Evolutionary conservation across 2,329 filamentous ascomycete species (phyloP), one percentile per base, ranked within the genome.

Genomic region (Colletotrichum sp.): DNA sequence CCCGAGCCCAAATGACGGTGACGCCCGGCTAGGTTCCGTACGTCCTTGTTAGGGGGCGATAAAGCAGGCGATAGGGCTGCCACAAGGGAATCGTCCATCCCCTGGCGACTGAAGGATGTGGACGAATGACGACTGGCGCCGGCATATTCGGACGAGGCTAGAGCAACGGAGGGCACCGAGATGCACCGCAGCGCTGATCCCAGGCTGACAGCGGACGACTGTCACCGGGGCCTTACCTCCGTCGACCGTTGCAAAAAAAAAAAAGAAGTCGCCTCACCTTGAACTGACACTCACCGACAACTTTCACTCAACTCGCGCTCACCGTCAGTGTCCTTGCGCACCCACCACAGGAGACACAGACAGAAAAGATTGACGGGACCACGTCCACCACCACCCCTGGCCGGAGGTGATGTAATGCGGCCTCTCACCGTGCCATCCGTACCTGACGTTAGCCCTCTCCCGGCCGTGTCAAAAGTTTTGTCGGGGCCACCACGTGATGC

Each of bases 401-500:
- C 24, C n/a, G 4, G 28, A 34, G 43, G 73, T 75, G 73, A 75
- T 63, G 73, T 75, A 68, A 74, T 74, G 30, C 26, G 32, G n/a
- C 16, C 69, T 67, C 69, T 67, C 62, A 62, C 24, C 32, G 56
- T 61, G 43, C 34, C 26, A 48, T 66, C 21, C 38, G 72, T 62
- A 71, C 61, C 72, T 62, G 61, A 52, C 69, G 34, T 56, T 63
- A 28, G 56, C 69, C 36, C 28, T 48, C 43, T 48, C 43, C 43
- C 43, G 43, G 63, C 26, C 63, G 55, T 52, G 56, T 68, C 73
- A 75, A 24, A 73, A 18, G 52, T 68, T 75, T 75, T n/a, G 63
- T 63, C 58, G 38, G 58, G 56, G 69, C 62, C 68, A 69, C 12
- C 73, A 75, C 73, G 69, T 75, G 73, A 75, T 62, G 21, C 34